Evolutionary conservation across 106 monocot species (phyloP).

Genomic region (Triglochin maritima): DNA sequence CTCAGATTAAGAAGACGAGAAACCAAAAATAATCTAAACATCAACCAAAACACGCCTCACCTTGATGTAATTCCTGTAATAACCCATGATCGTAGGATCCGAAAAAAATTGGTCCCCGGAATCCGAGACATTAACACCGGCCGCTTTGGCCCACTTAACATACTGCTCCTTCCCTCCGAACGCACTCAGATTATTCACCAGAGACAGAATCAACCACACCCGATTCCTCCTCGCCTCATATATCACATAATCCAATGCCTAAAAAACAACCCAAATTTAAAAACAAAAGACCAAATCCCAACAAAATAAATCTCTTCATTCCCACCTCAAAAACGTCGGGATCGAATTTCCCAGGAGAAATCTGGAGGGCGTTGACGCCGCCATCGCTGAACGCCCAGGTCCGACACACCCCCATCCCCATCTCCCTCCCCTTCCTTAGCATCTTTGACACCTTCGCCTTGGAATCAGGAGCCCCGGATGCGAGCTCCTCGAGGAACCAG

Average conservation of each 20-base stretch:
- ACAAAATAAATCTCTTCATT: neutral
- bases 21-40: too few species aligned
- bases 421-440: conserved; percentile 37
- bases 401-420: conserved; percentile 73
- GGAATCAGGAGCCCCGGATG: conserved; percentile 9
- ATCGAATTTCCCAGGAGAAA: conserved; percentile 56
- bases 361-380: conserved; percentile 49
- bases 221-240: conserved; percentile 80
- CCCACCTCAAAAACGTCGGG: neutral
- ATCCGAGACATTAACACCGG: conserved; percentile 46
- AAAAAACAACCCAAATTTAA: conserved; percentile 1
- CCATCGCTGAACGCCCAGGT: conserved; percentile 91
- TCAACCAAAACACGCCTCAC: conserved; percentile 14
- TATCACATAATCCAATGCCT: conserved; percentile 84
- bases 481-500: conserved; percentile 44
- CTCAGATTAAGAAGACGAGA: too few species aligned
- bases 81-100: conserved; percentile 45
- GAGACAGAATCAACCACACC: conserved; percentile 64
- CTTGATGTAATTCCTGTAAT: conserved; percentile 73
- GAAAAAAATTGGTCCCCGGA: conserved; percentile 65
- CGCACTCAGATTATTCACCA: conserved; percentile 67
- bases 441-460: conserved; percentile 36
- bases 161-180: conserved; percentile 88
- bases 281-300: neutral
- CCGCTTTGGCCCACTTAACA: conserved; percentile 61